Conservation (phyloP, 2,329 filamentous ascomycete genomes). For the Neofusicoccum kwambonambiense region DNA sequence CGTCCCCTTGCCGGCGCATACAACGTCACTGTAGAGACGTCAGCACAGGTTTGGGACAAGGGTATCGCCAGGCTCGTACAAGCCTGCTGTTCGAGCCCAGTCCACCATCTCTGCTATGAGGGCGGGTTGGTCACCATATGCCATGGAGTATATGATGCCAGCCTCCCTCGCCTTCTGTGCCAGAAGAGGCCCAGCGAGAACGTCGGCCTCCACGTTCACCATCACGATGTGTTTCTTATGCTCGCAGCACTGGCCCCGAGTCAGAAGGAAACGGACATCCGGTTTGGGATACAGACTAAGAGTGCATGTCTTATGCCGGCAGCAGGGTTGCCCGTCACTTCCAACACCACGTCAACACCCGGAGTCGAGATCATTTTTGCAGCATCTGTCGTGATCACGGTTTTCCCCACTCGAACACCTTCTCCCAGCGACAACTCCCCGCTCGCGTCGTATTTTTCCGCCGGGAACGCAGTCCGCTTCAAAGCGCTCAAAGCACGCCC, state of each 20-base stretch:
- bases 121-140: conserved; percentile 48
- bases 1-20: conserved; percentile 48
- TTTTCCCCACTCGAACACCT: conserved; percentile 39
- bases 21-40: conserved; percentile 30
- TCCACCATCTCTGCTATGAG: conserved; percentile 46
- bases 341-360: conserved; percentile 46
- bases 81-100: conserved; percentile 46
- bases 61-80: conserved; percentile 18
- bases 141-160: conserved; percentile 50
- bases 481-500: conserved; percentile 43
- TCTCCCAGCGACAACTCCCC: not conserved
- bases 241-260: conserved; percentile 37
- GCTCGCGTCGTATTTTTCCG: not conserved
- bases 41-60: too few relatives aligned
- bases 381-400: conserved; percentile 45
- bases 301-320: conserved; percentile 46
- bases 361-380: conserved; percentile 43
- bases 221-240: conserved; percentile 52
- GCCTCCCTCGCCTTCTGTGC: conserved; percentile 44
- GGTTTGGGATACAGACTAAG: conserved; percentile 19
- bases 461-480: conserved; percentile 39
- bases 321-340: conserved; percentile 45
- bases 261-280: not conserved
- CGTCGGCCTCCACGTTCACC: conserved; percentile 50
- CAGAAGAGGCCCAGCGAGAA: conserved; percentile 44